Base-by-base conservation (phyloP, 2,329 filamentous ascomycete species). In the Fusarium stilboides region DNA sequence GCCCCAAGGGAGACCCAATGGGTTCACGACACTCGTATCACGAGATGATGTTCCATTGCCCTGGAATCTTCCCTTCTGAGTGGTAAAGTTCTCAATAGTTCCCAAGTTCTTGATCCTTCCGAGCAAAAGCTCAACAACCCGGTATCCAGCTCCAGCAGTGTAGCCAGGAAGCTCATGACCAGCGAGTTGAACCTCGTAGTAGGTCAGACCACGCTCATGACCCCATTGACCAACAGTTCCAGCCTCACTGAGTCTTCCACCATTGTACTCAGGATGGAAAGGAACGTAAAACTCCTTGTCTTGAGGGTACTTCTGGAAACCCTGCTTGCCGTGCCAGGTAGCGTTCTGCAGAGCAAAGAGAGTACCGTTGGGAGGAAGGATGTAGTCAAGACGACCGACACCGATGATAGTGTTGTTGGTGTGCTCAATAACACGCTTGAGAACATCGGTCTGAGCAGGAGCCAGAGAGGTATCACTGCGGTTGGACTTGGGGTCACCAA, bases 301-400 rank as follows among this genome's bases (percentile, higher is more conserved):
- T 15, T 77, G 73, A 0, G 73, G 74, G 8, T 75, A 75, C 17
- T 69, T 76, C 68, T 89, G 86, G 82, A 94, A 94, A 0, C 92
- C 92, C 53, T 91, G 88, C 28, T 83, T 76, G 6, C 91, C 92
- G 62, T 88, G 86, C 89, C 89, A 94, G 0, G 91, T 94, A 86
- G 94, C 92, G 80, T 94, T 94, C 75, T 94, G 92, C 50, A 94
- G 89, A 1, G 87, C 85, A 8, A 93, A 82, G 2, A 94, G 83
- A 0, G 91, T 92, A 19, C 92, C 92, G 76, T 93, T 92, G 74
- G 85, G 83, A 13, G 91, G 83, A 2, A 93, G 84, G 66, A 92
- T 84, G 75, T 86, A 92, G 78, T 94, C 92, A 3, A 77, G 65
- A 13, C 70, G 68, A 3, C 76, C 76, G 5, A 67, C 68, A 0